Evolutionary conservation across 768 basidiomycete species (phyloP).

Genomic region (Suillus placidus): DNA sequence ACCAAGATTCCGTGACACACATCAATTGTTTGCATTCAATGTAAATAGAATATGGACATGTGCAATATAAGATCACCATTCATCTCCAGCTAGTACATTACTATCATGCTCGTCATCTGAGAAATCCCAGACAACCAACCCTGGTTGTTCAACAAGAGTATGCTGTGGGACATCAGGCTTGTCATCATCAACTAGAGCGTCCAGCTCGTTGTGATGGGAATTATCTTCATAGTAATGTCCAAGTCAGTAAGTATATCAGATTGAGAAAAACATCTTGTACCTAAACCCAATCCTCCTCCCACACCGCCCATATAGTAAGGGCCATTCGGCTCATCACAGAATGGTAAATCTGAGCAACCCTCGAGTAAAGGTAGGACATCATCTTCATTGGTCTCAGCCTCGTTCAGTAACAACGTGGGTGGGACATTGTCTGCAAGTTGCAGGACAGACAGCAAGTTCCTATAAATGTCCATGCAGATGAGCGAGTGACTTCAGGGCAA

Average conservation of each 20-base stretch:
- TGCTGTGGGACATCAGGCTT: not conserved
- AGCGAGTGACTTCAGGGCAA: conserved; percentile 20
- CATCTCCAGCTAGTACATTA: not conserved
- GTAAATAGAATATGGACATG: not conserved
- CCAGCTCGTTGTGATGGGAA: no score
- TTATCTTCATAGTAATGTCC: no score
- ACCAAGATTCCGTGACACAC: no score
- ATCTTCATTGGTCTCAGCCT: not conserved
- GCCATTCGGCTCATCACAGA: not conserved
- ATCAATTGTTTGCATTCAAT: no score
- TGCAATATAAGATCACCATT: not conserved
- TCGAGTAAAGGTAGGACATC: not conserved
- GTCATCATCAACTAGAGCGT: no score
- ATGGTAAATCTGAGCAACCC: conserved; percentile 3
- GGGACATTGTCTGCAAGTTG: not conserved
- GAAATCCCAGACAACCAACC: conserved; percentile 5
- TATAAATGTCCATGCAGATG: conserved; percentile 26
- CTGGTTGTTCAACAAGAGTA: not conserved
- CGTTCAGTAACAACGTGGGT: not conserved
- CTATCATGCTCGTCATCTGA: not conserved
- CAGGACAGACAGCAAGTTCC: not conserved
- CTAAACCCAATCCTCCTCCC: conserved; percentile 7
- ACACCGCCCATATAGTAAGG: conserved; percentile 14
- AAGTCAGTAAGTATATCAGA: no score
- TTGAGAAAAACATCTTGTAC: not conserved